Evolutionary conservation across 305 asterid genomes (phyloP), one percentile per base, ranked within the genome.

Genomic region (Stenogyne calaminthoides): DNA sequence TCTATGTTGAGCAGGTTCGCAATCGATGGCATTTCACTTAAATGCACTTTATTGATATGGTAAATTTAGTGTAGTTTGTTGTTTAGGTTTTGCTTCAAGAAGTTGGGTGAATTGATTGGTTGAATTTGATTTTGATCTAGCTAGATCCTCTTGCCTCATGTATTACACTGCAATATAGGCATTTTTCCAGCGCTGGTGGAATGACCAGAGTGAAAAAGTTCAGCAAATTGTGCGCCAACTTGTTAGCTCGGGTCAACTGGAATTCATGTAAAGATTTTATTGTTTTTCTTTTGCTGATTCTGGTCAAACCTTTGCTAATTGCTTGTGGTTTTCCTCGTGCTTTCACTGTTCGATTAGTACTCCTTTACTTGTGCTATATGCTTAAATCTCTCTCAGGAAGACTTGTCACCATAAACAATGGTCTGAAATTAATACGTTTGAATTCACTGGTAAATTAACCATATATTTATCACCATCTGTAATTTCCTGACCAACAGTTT

Each of bases 161-260:
- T 59, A 14, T 27, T 25, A 8, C 52, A 42, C 37, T 20, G 12
- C 36, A 34, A 46, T 75, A 64, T 67, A 85, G 90, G 89, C 93
- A 15, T 88, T 86, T 80, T 86, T 88, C 73, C 87, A 86, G 79
- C 86, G 93, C 39, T 88, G 93, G 93, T 88, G 93, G 93, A 77
- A 68, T 27, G 86, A 84, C 54, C 93, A 88, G 87, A 75, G 86
- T 70, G 81, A 78, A 39, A 18, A 58, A n/a, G 46, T 62, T 57
- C 79, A 37, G 60, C 37, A 68, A 46, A 39, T 73, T 10, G 91
- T 83, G 74, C 87, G 75, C 68, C 77, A 56, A 56, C 88, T 88
- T 15, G 89, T 88, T 65, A 36, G 64, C 78, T 80, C 89, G 11
- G 93, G 93, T 71, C 91, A 84, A 77, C 87, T 88, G 64, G 93